Evolutionary conservation across 139 green algal species (phyloP), one percentile per base, ranked within the genome.

Genomic region (Chlorella sorokiniana): DNA sequence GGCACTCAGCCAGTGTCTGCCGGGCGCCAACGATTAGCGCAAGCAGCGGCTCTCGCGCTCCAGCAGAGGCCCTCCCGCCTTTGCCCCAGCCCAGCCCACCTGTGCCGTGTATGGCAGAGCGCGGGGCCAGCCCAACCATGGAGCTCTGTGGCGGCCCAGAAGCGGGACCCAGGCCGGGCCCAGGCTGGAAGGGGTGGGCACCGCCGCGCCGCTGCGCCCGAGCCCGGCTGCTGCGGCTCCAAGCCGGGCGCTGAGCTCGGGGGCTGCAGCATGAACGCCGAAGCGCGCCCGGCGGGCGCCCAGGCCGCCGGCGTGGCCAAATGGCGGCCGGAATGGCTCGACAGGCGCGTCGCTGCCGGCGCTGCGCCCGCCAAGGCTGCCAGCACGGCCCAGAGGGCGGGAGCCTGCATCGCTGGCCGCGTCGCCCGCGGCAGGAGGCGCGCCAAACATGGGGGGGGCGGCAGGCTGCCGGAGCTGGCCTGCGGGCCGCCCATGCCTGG

Each of bases 381-480:
- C n/a, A n/a, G n/a, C n/a, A n/a, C n/a, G n/a, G n/a, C n/a, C n/a
- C n/a, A n/a, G n/a, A n/a, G n/a, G n/a, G n/a, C 54, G 23, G 25
- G 25, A 63, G 31, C n/a, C 54, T 63, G 54, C 54, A 63, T 25
- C 54, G 65, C 65, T 35, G 72, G 35, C 45, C 3, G 35, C 61
- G 18, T 54, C 25, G 68, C 25, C 68, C 22, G 33, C 14, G 22
- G n/a, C 72, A 3, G 44, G 70, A 16, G 44, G 72, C 51, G 40
- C 3, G 4, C 51, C 72, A 59, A 79, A 67, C 72, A 79, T 68
- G 25, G 73, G 73, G 1, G 73, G 73, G 54, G 73, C 37, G 31
- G 73, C 25, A 48, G 52, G 54, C 51, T 64, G 73, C 73, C 37
- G 3, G 73, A 69, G 22, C 42, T 6, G 64, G 31, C 64, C 27